A percentile compares a stretch with the other conserved stretches of the same genome.
Evolutionary conservation across 2,329 filamentous ascomycete species (phyloP).

Genomic region (Didymella sp.): DNA sequence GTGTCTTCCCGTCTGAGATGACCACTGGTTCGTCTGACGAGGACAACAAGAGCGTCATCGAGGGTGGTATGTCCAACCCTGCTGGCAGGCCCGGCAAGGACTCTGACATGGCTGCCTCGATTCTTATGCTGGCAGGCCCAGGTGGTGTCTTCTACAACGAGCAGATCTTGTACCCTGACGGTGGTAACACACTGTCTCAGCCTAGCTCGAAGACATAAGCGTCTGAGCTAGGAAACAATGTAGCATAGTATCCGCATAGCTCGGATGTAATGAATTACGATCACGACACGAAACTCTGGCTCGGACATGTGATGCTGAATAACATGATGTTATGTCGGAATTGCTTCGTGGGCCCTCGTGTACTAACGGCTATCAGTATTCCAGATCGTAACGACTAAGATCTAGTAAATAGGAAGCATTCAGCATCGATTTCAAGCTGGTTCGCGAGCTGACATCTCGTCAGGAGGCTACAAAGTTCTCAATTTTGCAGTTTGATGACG

Average conservation of each 20-base stretch:
- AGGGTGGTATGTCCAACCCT: slow-evolving; percentile 54
- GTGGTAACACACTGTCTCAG: slow-evolving; percentile 36
- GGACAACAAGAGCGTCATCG: slow-evolving; percentile 56
- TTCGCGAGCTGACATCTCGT: no score
- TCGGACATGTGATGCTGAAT: no score
- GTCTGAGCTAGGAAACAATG: neutral
- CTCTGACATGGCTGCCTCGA: slow-evolving; percentile 56
- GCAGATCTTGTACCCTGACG: slow-evolving; percentile 61
- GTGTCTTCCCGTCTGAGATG: slow-evolving; percentile 58
- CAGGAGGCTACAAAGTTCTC: no score
- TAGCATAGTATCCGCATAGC: neutral
- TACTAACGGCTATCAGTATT: no score
- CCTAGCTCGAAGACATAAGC: slow-evolving; percentile 21
- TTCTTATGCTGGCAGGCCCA: slow-evolving; percentile 59
- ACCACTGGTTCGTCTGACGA: slow-evolving; percentile 55
- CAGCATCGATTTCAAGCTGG: no score
- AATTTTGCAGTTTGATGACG: no score
- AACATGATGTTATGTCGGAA: no score
- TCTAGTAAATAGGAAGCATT: no score
- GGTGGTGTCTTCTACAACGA: slow-evolving; percentile 62
- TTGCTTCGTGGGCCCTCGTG: no score
- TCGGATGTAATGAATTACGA: slow-evolving; percentile 1
- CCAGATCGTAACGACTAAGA: no score
- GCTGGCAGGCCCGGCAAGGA: slow-evolving; percentile 49
- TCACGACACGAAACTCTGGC: neutral